Evolutionary conservation across 768 basidiomycete species (phyloP), one percentile per base, ranked within the genome.

Genomic region (Cubamyces lactineus): DNA sequence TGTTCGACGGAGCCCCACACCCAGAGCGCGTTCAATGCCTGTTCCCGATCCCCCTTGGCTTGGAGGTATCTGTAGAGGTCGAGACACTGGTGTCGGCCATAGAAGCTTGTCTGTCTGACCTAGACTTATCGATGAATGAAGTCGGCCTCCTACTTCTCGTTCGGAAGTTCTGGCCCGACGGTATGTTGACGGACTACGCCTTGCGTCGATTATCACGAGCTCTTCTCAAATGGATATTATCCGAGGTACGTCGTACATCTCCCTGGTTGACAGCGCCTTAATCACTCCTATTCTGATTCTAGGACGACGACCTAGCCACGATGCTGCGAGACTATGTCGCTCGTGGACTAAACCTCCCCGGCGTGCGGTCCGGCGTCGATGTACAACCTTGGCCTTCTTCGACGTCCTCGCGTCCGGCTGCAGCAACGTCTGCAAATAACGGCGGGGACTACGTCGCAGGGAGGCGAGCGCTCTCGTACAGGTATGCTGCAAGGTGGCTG

Each of bases 71-170:
- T 1, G 79, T 80, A 17, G 85, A 86, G 48, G 89, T 94, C 7
- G 91, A 93, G 68, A 83, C 80, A 0, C 77, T 94, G 28, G 83
- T 92, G 19, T 80, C 85, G 7, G 80, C 88, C 5, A 83, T 92
- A 26, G 91, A 92, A 70, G 82, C 83, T 5, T 88, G 86, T 66
- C 76, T 94, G 23, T 76, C 79, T 5, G 89, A 92, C 67, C 70
- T 91, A 24, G 86, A 92, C 71, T 75, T 94, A 28, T 83, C 87
- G 3, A 78, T 86, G 26, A 91, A 92, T 67, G 92, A 94, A 73
- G 77, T 81, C 40, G 92, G 87, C 1, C 82, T 94, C 58, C 72
- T 91, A 8, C 75, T 93, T 16, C 76, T 94, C n/a, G 76, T 78
- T 5, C 80, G 85, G 57, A 81, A 86, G 67, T 84, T 91, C 63